Conservation (phyloP, 2,329 filamentous ascomycete genomes). For the Calonectria multiphialidica region DNA sequence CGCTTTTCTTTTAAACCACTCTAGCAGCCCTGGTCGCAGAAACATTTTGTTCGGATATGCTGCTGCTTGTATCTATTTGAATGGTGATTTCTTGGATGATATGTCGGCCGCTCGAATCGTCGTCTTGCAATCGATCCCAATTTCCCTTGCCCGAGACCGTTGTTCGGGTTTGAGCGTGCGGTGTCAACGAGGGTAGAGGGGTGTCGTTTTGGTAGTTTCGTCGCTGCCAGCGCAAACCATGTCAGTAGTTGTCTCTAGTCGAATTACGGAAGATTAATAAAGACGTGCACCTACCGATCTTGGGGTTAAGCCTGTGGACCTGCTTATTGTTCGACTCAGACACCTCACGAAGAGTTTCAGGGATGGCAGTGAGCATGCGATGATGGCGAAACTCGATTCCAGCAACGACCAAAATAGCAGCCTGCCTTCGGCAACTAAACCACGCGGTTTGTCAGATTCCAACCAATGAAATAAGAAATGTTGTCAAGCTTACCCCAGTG, state of each 20-base stretch:
- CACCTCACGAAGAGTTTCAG: conserved; percentile 27
- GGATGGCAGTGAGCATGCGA: conserved; percentile 25
- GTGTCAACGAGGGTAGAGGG: neutral
- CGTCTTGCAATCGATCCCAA: conserved; percentile 25
- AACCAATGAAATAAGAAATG: neutral
- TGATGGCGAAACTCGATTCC: conserved; percentile 27
- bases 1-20: neutral
- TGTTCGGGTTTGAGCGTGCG: conserved; percentile 13
- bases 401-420: conserved; percentile 30
- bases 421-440: conserved; percentile 19
- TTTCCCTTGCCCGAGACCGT: conserved; percentile 11
- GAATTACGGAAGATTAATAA: fast-evolving
- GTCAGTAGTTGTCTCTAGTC: neutral
- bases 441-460: neutral
- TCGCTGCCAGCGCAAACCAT: neutral
- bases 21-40: neutral
- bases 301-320: conserved; percentile 11
- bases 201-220: neutral
- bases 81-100: conserved; percentile 14
- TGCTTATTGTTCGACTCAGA: conserved; percentile 14
- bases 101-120: conserved; percentile 25
- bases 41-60: neutral
- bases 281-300: neutral
- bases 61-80: neutral
- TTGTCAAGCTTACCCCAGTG: neutral